Conservation (phyloP, 2,329 filamentous ascomycete species). For the Epichloe elymi region DNA sequence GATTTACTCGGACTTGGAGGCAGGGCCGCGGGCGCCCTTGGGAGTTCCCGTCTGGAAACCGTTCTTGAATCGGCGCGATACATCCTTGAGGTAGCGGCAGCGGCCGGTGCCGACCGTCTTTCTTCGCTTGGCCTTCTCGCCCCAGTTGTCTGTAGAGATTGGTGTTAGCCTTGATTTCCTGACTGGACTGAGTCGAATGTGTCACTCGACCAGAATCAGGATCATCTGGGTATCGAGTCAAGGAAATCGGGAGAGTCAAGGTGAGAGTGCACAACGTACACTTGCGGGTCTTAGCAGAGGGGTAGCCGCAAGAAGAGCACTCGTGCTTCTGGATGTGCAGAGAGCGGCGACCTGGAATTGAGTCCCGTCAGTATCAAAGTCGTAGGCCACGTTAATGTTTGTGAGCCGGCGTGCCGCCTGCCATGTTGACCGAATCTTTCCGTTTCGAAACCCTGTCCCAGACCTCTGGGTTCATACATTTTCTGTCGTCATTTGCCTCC, state of each 20-base stretch:
- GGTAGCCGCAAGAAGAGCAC: constrained; percentile 91
- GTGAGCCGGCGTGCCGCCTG: neutral
- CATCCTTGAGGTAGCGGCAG: constrained; percentile 86
- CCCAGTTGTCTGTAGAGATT: constrained; percentile 75
- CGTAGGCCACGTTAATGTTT: neutral
- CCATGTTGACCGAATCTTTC: neutral
- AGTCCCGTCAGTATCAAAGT: constrained; percentile 7
- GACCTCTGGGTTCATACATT: neutral
- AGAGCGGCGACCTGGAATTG: constrained; percentile 67
- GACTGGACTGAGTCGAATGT: neutral
- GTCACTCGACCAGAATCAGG: too few species aligned
- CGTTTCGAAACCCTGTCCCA: neutral
- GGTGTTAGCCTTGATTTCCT: neutral
- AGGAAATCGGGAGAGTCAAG: neutral
- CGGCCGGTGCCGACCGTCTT: constrained; percentile 97
- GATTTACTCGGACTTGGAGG: constrained; percentile 11
- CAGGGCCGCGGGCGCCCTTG: constrained; percentile 53
- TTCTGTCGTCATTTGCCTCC: constrained; percentile 2
- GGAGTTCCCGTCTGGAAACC: constrained; percentile 87
- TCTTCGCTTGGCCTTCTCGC: constrained; percentile 99
- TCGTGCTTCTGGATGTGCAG: constrained; percentile 99
- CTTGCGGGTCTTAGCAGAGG: constrained; percentile 92
- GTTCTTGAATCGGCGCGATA: constrained; percentile 90
- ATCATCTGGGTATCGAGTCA: neutral
- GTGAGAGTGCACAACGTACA: constrained; percentile 53